phyloP scores from a whole-genome alignment of 2,329 filamentous ascomycete species.

The Plenodomus tracheiphilus region DNA sequence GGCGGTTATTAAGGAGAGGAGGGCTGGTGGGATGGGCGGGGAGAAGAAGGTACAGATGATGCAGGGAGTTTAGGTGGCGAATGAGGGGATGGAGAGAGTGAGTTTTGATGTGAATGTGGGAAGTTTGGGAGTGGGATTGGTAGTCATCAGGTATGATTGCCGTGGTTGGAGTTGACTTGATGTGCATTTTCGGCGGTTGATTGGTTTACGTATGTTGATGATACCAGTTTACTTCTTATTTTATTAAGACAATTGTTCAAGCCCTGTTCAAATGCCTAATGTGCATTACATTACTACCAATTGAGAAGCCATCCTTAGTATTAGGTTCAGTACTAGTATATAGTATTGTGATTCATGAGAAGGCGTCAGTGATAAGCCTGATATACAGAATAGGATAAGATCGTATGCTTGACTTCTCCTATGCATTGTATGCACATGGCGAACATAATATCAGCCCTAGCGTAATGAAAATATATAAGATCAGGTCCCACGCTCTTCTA shows the following conservation, averaged over 20 bases:
- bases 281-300: no score
- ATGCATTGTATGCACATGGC: no score
- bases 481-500: no score
- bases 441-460: no score
- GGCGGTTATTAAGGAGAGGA: conserved; percentile 38
- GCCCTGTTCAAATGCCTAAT: conserved; percentile 4
- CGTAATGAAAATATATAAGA: no score
- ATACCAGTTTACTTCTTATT: background rate
- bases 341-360: no score
- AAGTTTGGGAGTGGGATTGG: background rate
- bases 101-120: background rate
- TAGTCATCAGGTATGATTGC: conserved; percentile 29
- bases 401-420: no score
- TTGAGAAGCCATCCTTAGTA: no score
- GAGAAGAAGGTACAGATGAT: conserved; percentile 43
- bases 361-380: no score
- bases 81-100: background rate
- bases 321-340: no score
- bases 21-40: conserved; percentile 12
- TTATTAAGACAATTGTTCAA: no score
- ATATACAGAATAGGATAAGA: no score
- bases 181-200: background rate
- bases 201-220: background rate
- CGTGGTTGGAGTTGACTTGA: background rate
- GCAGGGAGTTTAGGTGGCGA: conserved; percentile 42